Conservation (phyloP, 179 eudicot species). For the Spinacia oleracea region DNA sequence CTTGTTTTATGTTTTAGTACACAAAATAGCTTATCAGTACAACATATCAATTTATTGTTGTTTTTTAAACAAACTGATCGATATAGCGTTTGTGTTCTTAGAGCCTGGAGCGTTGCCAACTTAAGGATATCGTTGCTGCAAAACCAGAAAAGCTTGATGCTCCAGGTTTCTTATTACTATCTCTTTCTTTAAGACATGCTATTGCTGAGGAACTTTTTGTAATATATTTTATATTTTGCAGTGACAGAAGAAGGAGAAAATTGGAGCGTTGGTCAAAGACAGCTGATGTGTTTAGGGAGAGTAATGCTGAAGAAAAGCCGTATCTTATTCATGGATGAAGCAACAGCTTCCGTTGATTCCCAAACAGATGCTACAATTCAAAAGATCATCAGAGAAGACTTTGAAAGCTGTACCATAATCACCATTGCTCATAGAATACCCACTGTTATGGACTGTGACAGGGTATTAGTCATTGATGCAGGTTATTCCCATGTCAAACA, state of each 20-base stretch:
- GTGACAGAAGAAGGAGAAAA: slow-evolving; percentile 81
- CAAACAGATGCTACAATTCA: slow-evolving; percentile 80
- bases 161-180: slow-evolving; percentile 37
- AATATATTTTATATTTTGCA: slow-evolving; percentile 11
- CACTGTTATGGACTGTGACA: slow-evolving; percentile 89
- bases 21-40: too few relatives aligned
- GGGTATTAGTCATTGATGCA: slow-evolving; percentile 80
- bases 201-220: not conserved
- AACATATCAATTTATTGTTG: too few relatives aligned
- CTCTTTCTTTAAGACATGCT: not conserved
- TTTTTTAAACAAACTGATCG: too few relatives aligned
- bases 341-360: slow-evolving; percentile 89
- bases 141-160: slow-evolving; percentile 82
- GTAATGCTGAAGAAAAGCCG: slow-evolving; percentile 81
- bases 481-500: slow-evolving; percentile 34
- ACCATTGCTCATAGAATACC: slow-evolving; percentile 94
- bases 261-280: slow-evolving; percentile 93
- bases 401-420: slow-evolving; percentile 64
- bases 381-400: slow-evolving; percentile 75
- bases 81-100: slow-evolving; percentile 25
- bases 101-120: slow-evolving; percentile 86
- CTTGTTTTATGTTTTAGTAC: too few relatives aligned
- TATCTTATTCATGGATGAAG: slow-evolving; percentile 83
- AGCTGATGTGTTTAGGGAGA: slow-evolving; percentile 77
- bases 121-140: slow-evolving; percentile 69